Base-by-base conservation (phyloP, 2,329 filamentous ascomycete species). In the Xylariales sp. region DNA sequence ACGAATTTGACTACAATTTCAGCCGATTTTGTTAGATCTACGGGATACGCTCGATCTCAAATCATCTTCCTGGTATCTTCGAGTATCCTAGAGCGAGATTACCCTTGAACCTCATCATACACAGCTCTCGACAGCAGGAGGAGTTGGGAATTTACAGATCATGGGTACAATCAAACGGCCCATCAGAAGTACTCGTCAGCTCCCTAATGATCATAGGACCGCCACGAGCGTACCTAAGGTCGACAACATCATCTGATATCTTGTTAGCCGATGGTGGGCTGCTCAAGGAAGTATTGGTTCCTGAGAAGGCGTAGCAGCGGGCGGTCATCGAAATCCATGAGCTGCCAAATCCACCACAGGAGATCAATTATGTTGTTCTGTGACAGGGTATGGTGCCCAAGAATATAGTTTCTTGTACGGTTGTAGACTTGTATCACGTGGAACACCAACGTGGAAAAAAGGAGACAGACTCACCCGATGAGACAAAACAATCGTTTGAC, bases 111-210 rank as follows among this genome's bases (percentile, higher is more conserved):
- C n/a, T n/a, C n/a, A n/a, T n/a, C n/a, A n/a, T n/a, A n/a, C n/a
- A n/a, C n/a, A n/a, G n/a, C n/a, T n/a, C n/a, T n/a, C n/a, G n/a
- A n/a, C n/a, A n/a, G n/a, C n/a, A n/a, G n/a, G n/a, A n/a, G n/a
- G n/a, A n/a, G n/a, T n/a, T n/a, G n/a, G n/a, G n/a, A n/a, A n/a
- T n/a, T 27, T 27, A 27, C 8, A 27, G n/a, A 27, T n/a, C 24
- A 27, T 27, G n/a, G n/a, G 24, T 27, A n/a, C n/a, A 59, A 33
- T 52, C 60, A 31, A 58, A 57, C 1, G 54, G 57, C 1, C 55
- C 55, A 15, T 55, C 51, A 2, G 45, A 37, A 14, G 51, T 48
- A 35, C 56, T 58, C 43, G 58, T 50, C 7, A 58, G 32, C 22
- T 60, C 54, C 16, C 49, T 45, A 27, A 58, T 53, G 10, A 46